Evolutionary conservation across 83 land plant genomes (phyloP).

Genomic region (Larix sibirica): DNA sequence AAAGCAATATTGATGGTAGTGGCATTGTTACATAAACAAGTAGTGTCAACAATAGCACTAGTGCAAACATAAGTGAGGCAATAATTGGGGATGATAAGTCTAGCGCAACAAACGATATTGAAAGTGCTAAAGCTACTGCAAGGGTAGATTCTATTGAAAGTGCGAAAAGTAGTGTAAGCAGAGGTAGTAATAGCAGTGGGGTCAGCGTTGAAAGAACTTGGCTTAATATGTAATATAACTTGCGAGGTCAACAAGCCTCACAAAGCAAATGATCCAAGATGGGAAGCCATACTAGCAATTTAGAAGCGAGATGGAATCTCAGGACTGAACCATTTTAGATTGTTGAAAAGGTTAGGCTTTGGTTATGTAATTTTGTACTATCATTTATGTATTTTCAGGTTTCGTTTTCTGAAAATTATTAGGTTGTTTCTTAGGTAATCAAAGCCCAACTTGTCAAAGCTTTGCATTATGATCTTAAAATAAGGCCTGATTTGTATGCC

Average conservation of each 20-base stretch:
- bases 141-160: conserved; percentile 64
- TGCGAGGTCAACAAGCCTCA: conserved; percentile 86
- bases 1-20: conserved; percentile 58
- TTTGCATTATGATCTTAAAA: too few relatives aligned
- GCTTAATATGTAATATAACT: conserved; percentile 60
- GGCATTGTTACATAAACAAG: conserved; percentile 58
- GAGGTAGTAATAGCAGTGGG: conserved; percentile 89
- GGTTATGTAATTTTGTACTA: conserved; percentile 1
- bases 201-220: conserved; percentile 86
- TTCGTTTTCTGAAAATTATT: too few relatives aligned
- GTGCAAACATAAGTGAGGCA: conserved; percentile 49
- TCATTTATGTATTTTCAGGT: too few relatives aligned
- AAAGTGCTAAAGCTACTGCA: conserved; percentile 47
- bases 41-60: conserved; percentile 45
- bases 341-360: conserved; percentile 72
- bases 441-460: too few relatives aligned
- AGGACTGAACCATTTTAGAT: conserved; percentile 83
- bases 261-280: conserved; percentile 87
- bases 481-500: too few relatives aligned
- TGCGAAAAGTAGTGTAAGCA: conserved; percentile 74
- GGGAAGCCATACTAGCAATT: conserved; percentile 86
- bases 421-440: too few relatives aligned
- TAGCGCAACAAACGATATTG: conserved; percentile 42
- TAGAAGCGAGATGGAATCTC: conserved; percentile 75
- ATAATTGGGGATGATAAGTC: conserved; percentile 50